Conservation (phyloP, 805 yeast genomes). For the Yamadazyma laniorum region DNA sequence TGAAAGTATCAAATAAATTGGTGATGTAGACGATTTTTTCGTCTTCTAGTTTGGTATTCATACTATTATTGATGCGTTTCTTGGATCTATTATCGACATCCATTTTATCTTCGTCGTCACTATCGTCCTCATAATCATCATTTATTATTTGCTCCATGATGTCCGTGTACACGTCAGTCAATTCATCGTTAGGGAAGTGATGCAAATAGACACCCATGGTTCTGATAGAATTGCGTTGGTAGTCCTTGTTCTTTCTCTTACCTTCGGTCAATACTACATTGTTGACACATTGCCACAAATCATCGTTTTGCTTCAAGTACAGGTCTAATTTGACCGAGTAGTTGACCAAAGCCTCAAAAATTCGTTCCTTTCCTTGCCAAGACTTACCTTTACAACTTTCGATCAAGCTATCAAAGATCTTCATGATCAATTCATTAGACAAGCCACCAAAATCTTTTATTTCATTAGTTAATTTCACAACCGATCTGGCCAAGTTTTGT, state of each 20-base stretch:
- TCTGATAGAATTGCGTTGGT: conserved; percentile 56
- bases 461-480: conserved; percentile 52
- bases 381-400: conserved; percentile 72
- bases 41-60: conserved; percentile 42
- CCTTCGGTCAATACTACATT: conserved; percentile 57
- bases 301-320: conserved; percentile 27
- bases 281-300: conserved; percentile 36
- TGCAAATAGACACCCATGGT: conserved; percentile 51
- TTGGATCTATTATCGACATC: conserved; percentile 14
- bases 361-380: conserved; percentile 83
- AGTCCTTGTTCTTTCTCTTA: conserved; percentile 60
- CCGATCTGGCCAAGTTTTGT: conserved; percentile 65
- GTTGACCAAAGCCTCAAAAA: conserved; percentile 67
- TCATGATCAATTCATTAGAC: conserved; percentile 17
- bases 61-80: conserved; percentile 12
- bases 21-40: conserved; percentile 37
- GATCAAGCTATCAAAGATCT: conserved; percentile 52
- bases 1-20: conserved; percentile 33
- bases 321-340: conserved; percentile 47
- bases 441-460: conserved; percentile 31
- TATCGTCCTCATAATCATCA: conserved; percentile 37
- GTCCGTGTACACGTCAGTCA: conserved; percentile 38
- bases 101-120: conserved; percentile 33
- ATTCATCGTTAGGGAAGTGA: conserved; percentile 32
- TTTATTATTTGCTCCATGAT: conserved; percentile 32